Percentiles rank a stretch among this genome's conserved stretches.
Evolutionary conservation across 495 filamentous ascomycete species (phyloP).

Genomic region (Hypoxylon fuscum): DNA sequence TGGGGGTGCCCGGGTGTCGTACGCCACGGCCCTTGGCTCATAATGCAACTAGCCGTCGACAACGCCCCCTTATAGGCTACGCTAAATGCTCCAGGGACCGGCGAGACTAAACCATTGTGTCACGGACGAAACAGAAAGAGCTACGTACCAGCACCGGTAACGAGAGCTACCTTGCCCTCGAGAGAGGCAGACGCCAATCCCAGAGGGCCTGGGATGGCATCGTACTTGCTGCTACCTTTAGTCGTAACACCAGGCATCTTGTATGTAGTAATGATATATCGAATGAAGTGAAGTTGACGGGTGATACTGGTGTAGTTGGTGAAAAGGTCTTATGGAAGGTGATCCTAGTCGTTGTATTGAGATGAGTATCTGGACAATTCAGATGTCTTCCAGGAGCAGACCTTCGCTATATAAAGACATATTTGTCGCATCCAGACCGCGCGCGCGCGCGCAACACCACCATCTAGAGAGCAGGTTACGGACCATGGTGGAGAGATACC

Average conservation of each 20-base stretch:
- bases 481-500: slow-evolving; percentile 61
- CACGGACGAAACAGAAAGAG: slow-evolving; percentile 43
- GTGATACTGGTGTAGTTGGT: background rate
- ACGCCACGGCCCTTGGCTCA: slow-evolving; percentile 1
- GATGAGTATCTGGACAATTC: background rate
- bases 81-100: background rate
- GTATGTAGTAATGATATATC: slow-evolving; percentile 9
- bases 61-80: background rate
- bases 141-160: slow-evolving; percentile 46
- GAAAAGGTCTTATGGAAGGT: background rate
- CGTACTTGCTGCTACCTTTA: slow-evolving; percentile 47
- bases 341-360: slow-evolving; percentile 4
- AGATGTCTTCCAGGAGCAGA: background rate
- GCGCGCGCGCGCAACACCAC: too few relatives aligned
- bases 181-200: slow-evolving; percentile 59
- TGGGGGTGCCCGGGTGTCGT: slow-evolving; percentile 21
- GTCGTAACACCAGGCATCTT: slow-evolving; percentile 52
- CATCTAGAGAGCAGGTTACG: slow-evolving; percentile 33
- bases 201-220: slow-evolving; percentile 58
- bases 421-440: background rate
- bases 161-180: slow-evolving; percentile 57
- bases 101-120: background rate
- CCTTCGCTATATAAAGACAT: slow-evolving; percentile 40
- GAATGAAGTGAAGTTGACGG: background rate
- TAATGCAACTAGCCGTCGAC: slow-evolving; percentile 14